These are phyloP conservation scores for Astrothelium macrocarpum DNA, from an alignment of 495 filamentous ascomycete species.

Conservation along the genomic window DNA sequence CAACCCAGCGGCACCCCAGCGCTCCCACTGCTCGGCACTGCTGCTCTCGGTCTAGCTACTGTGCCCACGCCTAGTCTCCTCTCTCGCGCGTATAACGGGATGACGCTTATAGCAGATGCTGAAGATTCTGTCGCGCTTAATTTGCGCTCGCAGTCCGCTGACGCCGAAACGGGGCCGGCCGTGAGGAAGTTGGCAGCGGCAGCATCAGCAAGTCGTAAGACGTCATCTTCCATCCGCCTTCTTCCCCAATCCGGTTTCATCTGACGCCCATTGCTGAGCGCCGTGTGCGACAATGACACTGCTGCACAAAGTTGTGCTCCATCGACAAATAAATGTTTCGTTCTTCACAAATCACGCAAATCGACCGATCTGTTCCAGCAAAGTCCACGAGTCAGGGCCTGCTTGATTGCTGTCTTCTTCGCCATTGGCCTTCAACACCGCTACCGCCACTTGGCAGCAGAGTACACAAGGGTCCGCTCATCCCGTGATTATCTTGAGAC, in stretches of 20 bases:
- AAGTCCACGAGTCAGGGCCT: neutral
- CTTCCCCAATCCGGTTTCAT: neutral
- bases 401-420: neutral
- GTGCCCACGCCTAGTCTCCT: neutral
- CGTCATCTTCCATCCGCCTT: neutral
- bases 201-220: neutral
- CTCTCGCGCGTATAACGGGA: no score
- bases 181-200: neutral
- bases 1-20: neutral
- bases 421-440: neutral
- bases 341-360: neutral
- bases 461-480: neutral
- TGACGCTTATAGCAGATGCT: no score
- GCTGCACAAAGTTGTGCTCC: no score
- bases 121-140: neutral
- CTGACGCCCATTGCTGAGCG: no score
- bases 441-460: conserved; percentile 1
- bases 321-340: neutral
- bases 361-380: neutral
- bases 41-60: neutral
- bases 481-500: neutral
- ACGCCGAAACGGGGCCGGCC: neutral
- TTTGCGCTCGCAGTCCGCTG: neutral
- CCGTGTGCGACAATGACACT: no score
- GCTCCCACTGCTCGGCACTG: neutral